These are phyloP conservation scores for Rhododendron henanense DNA, from an alignment of 148 eudicot genomes.

Conservation along the genomic window DNA sequence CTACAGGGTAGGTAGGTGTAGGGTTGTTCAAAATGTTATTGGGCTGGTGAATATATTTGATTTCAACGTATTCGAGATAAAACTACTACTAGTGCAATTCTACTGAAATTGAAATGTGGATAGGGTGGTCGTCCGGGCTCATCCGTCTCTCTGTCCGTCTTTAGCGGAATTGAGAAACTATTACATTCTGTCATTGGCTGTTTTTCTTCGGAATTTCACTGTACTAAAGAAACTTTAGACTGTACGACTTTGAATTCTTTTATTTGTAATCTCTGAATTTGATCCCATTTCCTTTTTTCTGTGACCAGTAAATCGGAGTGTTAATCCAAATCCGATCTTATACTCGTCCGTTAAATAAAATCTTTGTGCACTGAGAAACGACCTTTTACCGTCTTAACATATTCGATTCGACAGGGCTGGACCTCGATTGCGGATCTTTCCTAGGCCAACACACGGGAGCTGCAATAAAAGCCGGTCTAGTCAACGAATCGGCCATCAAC, in stretches of 20 bases:
- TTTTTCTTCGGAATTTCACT: not conserved
- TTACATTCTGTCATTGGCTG: not conserved
- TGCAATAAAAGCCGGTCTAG: constrained; percentile 35
- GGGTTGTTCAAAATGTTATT: no score
- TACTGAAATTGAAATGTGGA: no score
- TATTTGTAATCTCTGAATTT: not conserved
- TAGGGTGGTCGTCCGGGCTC: no score
- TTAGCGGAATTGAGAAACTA: not conserved
- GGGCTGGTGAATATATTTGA: no score
- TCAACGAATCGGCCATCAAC: constrained; percentile 34
- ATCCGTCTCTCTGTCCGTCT: not conserved
- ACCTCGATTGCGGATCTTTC: constrained; percentile 51
- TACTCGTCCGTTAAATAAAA: not conserved
- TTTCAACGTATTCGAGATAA: no score
- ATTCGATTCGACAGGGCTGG: constrained; percentile 38
- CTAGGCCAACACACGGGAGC: constrained; percentile 33
- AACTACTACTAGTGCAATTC: no score
- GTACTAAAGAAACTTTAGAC: not conserved
- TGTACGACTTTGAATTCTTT: not conserved
- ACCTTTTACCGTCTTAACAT: not conserved
- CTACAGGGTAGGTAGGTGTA: no score
- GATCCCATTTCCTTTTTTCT: not conserved
- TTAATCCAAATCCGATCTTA: no score
- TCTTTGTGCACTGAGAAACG: not conserved
- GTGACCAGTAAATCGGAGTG: no score